Evolutionary conservation across 441 rosid genomes (phyloP), one percentile per base, ranked within the genome.

Genomic region (Bruguiera hainesii): DNA sequence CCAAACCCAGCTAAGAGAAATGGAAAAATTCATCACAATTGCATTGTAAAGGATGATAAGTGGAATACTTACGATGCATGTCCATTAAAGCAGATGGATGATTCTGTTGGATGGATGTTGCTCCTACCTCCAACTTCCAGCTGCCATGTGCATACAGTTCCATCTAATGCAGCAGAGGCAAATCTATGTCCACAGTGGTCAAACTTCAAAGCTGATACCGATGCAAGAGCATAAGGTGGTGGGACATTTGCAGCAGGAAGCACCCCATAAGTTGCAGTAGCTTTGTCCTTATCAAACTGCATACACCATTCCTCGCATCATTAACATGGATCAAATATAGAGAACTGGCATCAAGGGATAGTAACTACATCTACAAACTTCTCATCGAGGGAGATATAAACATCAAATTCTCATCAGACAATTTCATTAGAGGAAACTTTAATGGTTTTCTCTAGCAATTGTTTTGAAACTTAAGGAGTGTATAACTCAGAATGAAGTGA

Each of bases 101-200:
- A 91, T 78, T 89, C 99, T 23, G 88, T 86, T 9, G 97, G 96
- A 73, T 71, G 71, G 73, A 83, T 79, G 66, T 91, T 91, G 85
- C 97, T 86, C 83, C 96, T 82, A 79, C 97, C 97, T 67, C 96
- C 97, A 74, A 87, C 99, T 82, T 89, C 97, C 69, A 93, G 84
- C 81, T 91, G 94, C 99, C 99, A 94, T 5, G 90, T 83, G 83
- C 94, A 91, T 55, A 89, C 88, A 56, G 92, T 91, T 82, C 97
- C 99, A 84, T 91, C 97, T 29, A 84, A 77, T 52, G 97, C 96
- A 25, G 97, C 88, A 66, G 93, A 84, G 50, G 90, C 89, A 86
- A 94, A 94, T 82, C 97, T 84, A 72, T 87, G 97, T 64, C 99
- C 99, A 66, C 80, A 89, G 73, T 79, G 91, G 77, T 91, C 99